These are phyloP conservation scores for Trametes polyzona DNA, from an alignment of 1,284 basidiomycete species.

Conservation along the genomic window DNA sequence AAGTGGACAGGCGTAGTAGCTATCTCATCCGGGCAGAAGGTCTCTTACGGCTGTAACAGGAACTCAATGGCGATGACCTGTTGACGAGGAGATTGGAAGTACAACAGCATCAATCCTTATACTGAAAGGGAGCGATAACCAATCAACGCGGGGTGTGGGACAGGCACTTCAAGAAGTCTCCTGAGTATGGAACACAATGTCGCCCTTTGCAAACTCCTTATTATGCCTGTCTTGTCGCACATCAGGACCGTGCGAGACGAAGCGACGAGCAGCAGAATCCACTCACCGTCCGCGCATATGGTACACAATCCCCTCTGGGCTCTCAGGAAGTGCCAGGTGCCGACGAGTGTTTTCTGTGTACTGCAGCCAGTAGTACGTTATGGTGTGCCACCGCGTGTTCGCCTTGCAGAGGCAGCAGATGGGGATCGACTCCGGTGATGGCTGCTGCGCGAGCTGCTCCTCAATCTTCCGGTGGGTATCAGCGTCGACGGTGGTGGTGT, in stretches of 20 bases:
- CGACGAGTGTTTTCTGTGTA: no score
- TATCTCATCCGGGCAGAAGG: no score
- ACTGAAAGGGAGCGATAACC: no score
- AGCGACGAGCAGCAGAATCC: background rate
- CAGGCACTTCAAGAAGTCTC: no score
- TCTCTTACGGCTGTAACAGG: no score
- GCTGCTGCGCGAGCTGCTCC: background rate
- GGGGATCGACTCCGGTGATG: background rate
- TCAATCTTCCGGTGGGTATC: background rate
- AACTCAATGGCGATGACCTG: no score
- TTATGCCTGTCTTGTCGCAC: slow-evolving; percentile 1
- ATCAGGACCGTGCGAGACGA: background rate
- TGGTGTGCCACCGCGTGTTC: background rate
- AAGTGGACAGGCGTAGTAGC: no score
- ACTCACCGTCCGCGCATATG: slow-evolving; percentile 6
- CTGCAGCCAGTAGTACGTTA: background rate
- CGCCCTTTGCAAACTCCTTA: slow-evolving; percentile 14
- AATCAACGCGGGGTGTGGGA: no score
- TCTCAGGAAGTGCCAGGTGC: background rate
- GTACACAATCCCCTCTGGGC: background rate
- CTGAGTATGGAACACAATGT: slow-evolving; percentile 2
- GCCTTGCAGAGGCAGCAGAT: background rate
- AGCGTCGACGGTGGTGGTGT: background rate
- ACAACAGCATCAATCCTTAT: no score
- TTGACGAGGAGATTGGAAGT: no score